These are phyloP conservation scores for Pestalotiopsis fici DNA, from an alignment of 2,329 filamentous ascomycete species.

Conservation along the genomic window DNA sequence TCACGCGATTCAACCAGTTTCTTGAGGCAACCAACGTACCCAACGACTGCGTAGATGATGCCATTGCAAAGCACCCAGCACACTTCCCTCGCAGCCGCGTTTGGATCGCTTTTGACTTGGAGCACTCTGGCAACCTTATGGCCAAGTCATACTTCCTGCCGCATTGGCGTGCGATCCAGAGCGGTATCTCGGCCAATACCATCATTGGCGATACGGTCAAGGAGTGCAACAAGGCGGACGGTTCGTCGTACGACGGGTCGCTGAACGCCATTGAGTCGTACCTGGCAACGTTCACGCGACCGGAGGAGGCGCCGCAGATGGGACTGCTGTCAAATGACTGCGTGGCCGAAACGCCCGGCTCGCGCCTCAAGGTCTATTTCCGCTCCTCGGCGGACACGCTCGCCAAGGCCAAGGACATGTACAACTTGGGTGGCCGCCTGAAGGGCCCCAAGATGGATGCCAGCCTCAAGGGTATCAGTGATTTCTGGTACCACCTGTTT, in stretches of 20 bases:
- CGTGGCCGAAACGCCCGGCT: constrained; percentile 1
- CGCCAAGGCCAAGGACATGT: constrained; percentile 8
- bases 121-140: constrained; percentile 2
- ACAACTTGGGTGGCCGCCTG: constrained; percentile 7
- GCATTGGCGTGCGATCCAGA: background rate
- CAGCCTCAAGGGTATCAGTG: background rate
- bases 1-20: background rate
- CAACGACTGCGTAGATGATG: background rate
- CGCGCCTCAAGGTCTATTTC: constrained; percentile 11
- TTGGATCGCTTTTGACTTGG: constrained; percentile 13
- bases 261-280: background rate
- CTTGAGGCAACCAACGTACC: background rate
- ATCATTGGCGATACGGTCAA: constrained; percentile 1
- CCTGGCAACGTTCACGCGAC: background rate
- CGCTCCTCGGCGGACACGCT: background rate
- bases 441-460: background rate
- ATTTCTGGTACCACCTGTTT: background rate
- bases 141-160: constrained; percentile 15
- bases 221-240: background rate
- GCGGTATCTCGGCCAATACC: background rate
- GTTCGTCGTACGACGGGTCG: background rate
- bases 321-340: constrained; percentile 14
- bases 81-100: background rate
- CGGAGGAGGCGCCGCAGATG: background rate
- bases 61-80: background rate